phyloP scores from a whole-genome alignment of 164 flowering plant genomes.

The Amborella trichopoda region DNA sequence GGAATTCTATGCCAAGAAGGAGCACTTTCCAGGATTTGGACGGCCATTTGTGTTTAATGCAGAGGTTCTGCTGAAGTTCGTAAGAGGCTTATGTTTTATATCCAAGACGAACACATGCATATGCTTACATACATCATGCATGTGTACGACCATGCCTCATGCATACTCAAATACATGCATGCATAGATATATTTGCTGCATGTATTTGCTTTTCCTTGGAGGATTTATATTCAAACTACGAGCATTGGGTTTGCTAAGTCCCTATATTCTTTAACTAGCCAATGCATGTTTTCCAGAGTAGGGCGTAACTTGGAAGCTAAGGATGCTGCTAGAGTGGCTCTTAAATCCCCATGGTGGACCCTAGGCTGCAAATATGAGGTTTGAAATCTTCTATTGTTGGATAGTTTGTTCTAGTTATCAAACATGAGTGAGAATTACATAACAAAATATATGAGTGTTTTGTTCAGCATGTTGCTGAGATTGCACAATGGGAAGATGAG shows the following conservation, averaged over 20 bases:
- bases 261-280: too few species aligned
- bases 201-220: too few species aligned
- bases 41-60: constrained; percentile 88
- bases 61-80: constrained; percentile 71
- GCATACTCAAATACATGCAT: too few species aligned
- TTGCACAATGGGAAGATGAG: constrained; percentile 88
- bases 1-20: constrained; percentile 80
- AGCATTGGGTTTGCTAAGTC: too few species aligned
- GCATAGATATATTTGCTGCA: too few species aligned
- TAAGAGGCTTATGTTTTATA: constrained; percentile 12
- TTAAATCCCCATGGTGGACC: constrained; percentile 98
- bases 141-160: too few species aligned
- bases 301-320: constrained; percentile 75
- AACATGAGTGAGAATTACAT: too few species aligned
- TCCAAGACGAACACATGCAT: too few species aligned
- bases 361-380: constrained; percentile 80
- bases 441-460: too few species aligned
- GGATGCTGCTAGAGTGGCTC: constrained; percentile 86
- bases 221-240: too few species aligned
- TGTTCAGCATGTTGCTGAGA: constrained; percentile 72
- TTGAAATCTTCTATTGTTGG: neutral
- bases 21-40: constrained; percentile 93
- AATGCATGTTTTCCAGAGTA: too few species aligned
- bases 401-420: neutral
- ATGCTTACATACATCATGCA: too few species aligned